phyloP scores from a whole-genome alignment of 139 green algal genomes.

The Chlamydomonas sphaeroides region DNA sequence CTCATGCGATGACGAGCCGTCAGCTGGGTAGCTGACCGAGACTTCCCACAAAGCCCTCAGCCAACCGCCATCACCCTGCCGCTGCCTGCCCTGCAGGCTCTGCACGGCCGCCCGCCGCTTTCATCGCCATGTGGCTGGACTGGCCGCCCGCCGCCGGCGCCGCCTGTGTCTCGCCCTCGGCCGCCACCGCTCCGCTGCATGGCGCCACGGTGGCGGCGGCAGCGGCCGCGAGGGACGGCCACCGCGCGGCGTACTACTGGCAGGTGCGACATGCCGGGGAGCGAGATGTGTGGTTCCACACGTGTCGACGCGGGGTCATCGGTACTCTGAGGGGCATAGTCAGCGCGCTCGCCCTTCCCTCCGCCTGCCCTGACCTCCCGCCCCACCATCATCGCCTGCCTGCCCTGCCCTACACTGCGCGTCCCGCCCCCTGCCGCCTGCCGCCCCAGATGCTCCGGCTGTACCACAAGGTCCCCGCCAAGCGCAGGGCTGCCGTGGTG shows the following conservation, averaged over 20 bases:
- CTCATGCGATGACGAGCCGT: too few relatives aligned
- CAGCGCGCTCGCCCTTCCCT: too few relatives aligned
- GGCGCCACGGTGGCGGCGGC: not conserved
- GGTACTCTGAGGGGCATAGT: too few relatives aligned
- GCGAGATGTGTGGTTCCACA: too few relatives aligned
- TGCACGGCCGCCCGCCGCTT: not conserved
- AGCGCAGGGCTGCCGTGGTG: not conserved
- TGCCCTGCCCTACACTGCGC: too few relatives aligned
- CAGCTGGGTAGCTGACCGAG: too few relatives aligned
- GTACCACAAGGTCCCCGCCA: constrained; percentile 23
- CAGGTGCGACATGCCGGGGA: constrained; percentile 9
- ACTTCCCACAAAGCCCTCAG: too few relatives aligned
- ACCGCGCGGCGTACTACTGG: constrained; percentile 7
- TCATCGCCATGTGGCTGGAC: constrained; percentile 13
- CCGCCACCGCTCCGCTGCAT: not conserved
- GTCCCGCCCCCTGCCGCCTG: too few relatives aligned
- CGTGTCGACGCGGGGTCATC: too few relatives aligned
- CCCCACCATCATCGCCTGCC: too few relatives aligned
- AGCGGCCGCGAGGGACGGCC: not conserved
- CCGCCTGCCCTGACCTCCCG: too few relatives aligned
- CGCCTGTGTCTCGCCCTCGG: not conserved
- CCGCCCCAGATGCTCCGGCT: too few relatives aligned
- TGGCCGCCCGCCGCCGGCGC: not conserved
- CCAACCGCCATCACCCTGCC: not conserved
- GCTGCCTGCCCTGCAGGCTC: not conserved